phyloP scores from a whole-genome alignment of 345 rosid species.

The Alliaria petiolata region DNA sequence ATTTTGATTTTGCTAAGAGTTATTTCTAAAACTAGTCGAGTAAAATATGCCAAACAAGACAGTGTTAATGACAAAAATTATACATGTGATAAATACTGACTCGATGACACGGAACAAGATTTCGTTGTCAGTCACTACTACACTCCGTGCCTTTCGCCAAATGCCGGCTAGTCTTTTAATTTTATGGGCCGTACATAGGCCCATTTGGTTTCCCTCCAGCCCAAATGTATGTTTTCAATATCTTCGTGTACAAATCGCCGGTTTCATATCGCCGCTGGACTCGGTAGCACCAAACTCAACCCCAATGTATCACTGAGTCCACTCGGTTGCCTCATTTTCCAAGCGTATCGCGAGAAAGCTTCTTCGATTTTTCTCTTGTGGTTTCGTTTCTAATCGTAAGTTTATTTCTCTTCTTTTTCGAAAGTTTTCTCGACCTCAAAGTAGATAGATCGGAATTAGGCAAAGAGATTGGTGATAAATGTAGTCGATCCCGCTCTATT shows the following conservation, averaged over 20 bases:
- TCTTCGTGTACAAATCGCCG: neutral
- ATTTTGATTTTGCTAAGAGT: no score
- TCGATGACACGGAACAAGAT: neutral
- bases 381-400: neutral
- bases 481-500: neutral
- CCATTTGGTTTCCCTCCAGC: neutral
- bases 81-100: no score
- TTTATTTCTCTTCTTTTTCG: neutral
- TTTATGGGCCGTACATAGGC: neutral
- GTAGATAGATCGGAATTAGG: neutral
- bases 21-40: neutral
- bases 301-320: conserved; percentile 8
- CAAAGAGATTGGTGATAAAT: neutral
- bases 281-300: neutral
- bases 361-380: neutral
- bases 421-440: neutral
- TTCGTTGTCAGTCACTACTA: neutral
- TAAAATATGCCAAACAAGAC: neutral
- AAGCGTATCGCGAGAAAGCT: conserved; percentile 1
- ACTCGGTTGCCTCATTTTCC: neutral
- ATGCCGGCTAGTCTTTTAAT: neutral
- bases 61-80: neutral
- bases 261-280: neutral
- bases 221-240: neutral
- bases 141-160: neutral